Percentiles rank a stretch among this genome's conserved stretches.
Conservation (phyloP, 208 protist species). For the Leishmania tarentolae region DNA sequence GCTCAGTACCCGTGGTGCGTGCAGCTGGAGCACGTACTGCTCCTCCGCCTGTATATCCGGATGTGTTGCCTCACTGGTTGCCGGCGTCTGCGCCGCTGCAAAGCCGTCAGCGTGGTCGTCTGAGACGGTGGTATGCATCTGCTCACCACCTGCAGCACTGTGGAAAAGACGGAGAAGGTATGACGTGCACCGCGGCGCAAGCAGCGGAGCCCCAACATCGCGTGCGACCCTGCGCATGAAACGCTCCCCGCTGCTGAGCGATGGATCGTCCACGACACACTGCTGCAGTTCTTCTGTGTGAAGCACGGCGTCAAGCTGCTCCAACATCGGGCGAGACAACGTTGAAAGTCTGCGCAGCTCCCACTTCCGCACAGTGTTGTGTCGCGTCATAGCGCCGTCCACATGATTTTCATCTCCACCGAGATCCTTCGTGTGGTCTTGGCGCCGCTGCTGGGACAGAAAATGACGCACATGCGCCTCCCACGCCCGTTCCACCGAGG, state of each 20-base stretch:
- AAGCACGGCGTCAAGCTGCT: not conserved
- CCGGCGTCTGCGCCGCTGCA: not conserved
- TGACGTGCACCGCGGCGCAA: conserved; percentile 18
- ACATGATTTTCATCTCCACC: not conserved
- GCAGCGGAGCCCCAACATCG: conserved; percentile 4
- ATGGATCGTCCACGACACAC: conserved; percentile 10
- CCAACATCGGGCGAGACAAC: not conserved
- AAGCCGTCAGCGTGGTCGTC: not conserved
- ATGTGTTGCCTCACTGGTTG: not conserved
- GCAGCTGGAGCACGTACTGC: conserved; percentile 38
- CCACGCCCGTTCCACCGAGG: conserved; percentile 42
- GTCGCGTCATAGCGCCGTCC: not conserved
- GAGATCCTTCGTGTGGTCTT: not conserved
- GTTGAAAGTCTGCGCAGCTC: conserved; percentile 18
- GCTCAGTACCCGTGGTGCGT: conserved; percentile 54
- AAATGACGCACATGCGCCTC: conserved; percentile 30
- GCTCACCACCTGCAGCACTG: not conserved
- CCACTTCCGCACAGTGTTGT: conserved; percentile 11
- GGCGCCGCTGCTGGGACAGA: not conserved
- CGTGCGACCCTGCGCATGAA: conserved; percentile 19
- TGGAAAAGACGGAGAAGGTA: conserved; percentile 19
- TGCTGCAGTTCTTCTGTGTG: conserved; percentile 14
- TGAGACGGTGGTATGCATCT: not conserved
- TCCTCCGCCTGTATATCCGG: not conserved
- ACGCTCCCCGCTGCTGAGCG: conserved; percentile 20